phyloP scores from a whole-genome alignment of 2,329 filamentous ascomycete species.

The Cladophialophora immunda region DNA sequence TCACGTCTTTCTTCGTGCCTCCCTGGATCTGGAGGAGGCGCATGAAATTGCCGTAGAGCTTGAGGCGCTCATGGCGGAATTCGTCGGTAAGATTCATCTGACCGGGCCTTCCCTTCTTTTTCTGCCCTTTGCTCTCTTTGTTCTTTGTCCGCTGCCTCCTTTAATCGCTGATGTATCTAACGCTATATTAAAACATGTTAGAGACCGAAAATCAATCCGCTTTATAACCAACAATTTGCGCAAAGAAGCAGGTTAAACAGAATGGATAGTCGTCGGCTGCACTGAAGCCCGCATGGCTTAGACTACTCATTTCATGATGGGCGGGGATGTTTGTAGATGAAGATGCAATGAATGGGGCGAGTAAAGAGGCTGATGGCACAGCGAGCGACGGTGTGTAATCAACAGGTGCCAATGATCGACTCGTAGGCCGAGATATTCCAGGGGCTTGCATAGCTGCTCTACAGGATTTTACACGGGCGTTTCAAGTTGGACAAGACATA shows the following conservation, averaged over 20 bases:
- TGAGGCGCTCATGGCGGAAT: conserved; percentile 38
- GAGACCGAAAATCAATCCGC: too few relatives aligned
- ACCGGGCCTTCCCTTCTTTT: neutral
- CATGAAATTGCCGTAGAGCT: conserved; percentile 36
- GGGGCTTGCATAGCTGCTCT: neutral
- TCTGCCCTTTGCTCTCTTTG: neutral
- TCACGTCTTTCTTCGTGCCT: conserved; percentile 30
- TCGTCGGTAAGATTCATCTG: conserved; percentile 17
- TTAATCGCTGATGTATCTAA: neutral
- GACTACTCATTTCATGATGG: neutral
- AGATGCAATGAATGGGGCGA: neutral
- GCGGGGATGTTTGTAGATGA: neutral
- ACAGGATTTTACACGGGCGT: neutral
- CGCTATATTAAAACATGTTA: neutral
- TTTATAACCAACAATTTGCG: too few relatives aligned
- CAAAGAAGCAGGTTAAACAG: neutral
- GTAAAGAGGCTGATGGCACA: neutral
- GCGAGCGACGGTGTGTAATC: neutral
- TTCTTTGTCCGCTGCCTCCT: neutral
- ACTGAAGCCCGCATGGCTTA: neutral
- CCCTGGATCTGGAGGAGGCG: conserved; percentile 39
- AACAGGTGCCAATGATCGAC: neutral
- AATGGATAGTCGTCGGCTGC: neutral
- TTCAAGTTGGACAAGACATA: neutral
- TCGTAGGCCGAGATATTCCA: neutral